Evolutionary conservation across 768 basidiomycete species (phyloP).

Genomic region (Imleria badia): DNA sequence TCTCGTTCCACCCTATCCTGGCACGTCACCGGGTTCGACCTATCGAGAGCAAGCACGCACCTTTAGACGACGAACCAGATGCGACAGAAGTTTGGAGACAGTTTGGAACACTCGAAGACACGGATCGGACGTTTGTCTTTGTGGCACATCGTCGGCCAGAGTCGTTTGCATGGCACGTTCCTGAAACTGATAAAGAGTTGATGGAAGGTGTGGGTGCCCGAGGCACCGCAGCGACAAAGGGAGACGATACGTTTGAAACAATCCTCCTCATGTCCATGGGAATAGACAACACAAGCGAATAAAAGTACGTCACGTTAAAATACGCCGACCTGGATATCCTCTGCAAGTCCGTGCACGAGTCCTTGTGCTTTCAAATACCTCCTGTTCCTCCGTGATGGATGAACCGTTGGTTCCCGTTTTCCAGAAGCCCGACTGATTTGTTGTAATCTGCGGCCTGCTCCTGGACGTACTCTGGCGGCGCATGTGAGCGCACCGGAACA

Average conservation of each 20-base stretch:
- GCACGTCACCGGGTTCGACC: conserved; percentile 9
- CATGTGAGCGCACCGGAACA: conserved; percentile 42
- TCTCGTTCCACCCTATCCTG: conserved; percentile 59
- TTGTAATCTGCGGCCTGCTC: conserved; percentile 48
- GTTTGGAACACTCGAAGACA: conserved; percentile 40
- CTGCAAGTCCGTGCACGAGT: too few species aligned
- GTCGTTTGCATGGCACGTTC: conserved; percentile 58
- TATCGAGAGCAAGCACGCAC: too few species aligned
- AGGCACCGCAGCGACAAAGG: conserved; percentile 43
- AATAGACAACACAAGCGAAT: conserved; percentile 9
- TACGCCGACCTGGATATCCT: not conserved
- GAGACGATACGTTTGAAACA: conserved; percentile 73
- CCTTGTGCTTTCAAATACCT: not conserved
- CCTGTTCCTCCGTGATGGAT: conserved; percentile 22
- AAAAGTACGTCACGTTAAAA: not conserved
- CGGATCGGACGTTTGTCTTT: conserved; percentile 57
- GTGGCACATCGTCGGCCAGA: conserved; percentile 55
- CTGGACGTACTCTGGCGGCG: conserved; percentile 52
- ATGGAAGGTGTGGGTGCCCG: conserved; percentile 56
- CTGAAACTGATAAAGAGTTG: conserved; percentile 52
- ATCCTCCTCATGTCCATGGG: conserved; percentile 46
- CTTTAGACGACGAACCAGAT: not conserved
- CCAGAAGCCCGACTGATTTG: conserved; percentile 49
- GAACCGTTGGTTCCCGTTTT: conserved; percentile 58
- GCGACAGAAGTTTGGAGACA: conserved; percentile 35